phyloP scores from a whole-genome alignment of 768 basidiomycete species.

The Neoboletus brunneissimus region DNA sequence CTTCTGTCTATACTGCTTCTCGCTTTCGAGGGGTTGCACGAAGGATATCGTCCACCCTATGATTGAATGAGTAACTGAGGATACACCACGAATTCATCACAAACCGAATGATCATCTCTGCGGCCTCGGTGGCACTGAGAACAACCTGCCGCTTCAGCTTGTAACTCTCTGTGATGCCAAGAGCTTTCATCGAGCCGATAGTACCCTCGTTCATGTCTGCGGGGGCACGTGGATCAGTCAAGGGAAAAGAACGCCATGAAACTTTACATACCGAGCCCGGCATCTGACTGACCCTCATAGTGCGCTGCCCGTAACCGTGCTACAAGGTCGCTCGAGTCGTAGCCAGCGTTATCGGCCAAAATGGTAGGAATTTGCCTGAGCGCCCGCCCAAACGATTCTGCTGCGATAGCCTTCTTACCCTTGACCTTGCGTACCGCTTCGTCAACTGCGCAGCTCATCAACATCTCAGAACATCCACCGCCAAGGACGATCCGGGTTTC shows the following conservation, averaged over 20 bases:
- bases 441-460: conserved; percentile 94
- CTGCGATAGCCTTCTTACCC: conserved; percentile 95
- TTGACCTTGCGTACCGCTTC: conserved; percentile 79
- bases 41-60: conserved; percentile 89
- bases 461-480: conserved; percentile 97
- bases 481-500: conserved; percentile 94
- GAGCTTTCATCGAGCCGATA: conserved; percentile 82
- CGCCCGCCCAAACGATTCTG: conserved; percentile 87
- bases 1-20: conserved; percentile 58
- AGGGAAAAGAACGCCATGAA: not conserved
- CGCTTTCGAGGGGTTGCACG: conserved; percentile 81
- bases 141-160: conserved; percentile 97
- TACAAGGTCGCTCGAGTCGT: conserved; percentile 95
- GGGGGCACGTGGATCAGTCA: not conserved
- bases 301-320: conserved; percentile 88
- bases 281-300: conserved; percentile 81
- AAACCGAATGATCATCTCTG: conserved; percentile 97
- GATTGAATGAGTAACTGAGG: conserved; percentile 3
- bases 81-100: conserved; percentile 20
- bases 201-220: conserved; percentile 85
- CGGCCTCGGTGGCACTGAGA: conserved; percentile 90
- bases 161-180: conserved; percentile 95
- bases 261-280: conserved; percentile 75
- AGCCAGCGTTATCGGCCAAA: conserved; percentile 96
- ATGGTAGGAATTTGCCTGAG: conserved; percentile 95